phyloP scores from a whole-genome alignment of 352 stramenopile genomes.

The Globisporangium acanthophoron region DNA sequence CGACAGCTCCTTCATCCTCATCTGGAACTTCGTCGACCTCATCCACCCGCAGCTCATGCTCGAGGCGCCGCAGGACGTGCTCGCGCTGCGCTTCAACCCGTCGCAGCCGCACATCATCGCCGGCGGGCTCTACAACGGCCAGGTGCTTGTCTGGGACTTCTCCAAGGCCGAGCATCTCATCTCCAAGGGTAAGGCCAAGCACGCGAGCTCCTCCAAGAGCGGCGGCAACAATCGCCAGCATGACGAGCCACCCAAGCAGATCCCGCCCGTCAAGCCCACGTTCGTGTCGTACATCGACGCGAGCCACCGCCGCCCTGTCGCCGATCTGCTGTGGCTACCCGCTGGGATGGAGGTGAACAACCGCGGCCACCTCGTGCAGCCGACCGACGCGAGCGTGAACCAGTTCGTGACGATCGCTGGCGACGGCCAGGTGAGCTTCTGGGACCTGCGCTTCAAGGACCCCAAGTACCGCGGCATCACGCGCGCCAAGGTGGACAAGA shows the following conservation, averaged over 20 bases:
- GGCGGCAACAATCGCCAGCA: conserved; percentile 5
- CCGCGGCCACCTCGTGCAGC: conserved; percentile 72
- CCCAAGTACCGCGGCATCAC: conserved; percentile 69
- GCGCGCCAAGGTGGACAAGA: conserved; percentile 61
- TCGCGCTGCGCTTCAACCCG: conserved; percentile 88
- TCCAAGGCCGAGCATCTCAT: conserved; percentile 65
- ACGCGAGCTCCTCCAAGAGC: conserved; percentile 16
- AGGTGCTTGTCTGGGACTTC: conserved; percentile 92
- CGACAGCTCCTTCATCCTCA: conserved; percentile 87
- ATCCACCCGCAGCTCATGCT: conserved; percentile 93
- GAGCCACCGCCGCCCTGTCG: conserved; percentile 81
- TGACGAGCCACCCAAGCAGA: conserved; percentile 48
- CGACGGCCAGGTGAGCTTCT: conserved; percentile 91
- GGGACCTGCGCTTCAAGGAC: conserved; percentile 90
- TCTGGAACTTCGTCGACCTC: conserved; percentile 94
- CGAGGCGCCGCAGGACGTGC: conserved; percentile 87
- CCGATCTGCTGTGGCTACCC: conserved; percentile 88
- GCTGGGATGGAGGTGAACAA: conserved; percentile 84
- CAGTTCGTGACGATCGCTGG: conserved; percentile 92
- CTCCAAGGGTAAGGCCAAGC: conserved; percentile 50
- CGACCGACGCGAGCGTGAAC: conserved; percentile 45
- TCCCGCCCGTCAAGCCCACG: conserved; percentile 62
- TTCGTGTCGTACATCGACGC: conserved; percentile 85
- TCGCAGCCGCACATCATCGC: conserved; percentile 78
- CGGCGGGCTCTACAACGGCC: conserved; percentile 79